phyloP scores from a whole-genome alignment of 1,284 basidiomycete genomes.

The Laetiporus sulphureus region DNA sequence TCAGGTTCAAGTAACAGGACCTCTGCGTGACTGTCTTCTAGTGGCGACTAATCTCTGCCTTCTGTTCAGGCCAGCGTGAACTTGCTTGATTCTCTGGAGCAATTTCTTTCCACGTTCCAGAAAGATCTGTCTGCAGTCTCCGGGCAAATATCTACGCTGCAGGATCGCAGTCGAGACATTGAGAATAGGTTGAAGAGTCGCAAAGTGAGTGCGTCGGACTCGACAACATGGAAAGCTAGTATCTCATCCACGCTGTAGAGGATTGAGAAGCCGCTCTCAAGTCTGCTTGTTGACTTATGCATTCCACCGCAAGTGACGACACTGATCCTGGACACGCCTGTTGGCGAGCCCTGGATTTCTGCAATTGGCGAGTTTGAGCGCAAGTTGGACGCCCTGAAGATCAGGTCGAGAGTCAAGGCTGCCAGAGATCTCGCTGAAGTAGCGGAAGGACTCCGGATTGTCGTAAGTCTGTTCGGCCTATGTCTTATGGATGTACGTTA shows the following conservation, averaged over 20 bases:
- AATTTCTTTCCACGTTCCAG: slow-evolving; percentile 93
- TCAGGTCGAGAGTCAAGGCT: slow-evolving; percentile 76
- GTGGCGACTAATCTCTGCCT: neutral
- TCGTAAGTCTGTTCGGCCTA: slow-evolving; percentile 27
- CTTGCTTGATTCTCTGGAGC: slow-evolving; percentile 79
- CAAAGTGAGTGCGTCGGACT: too few relatives aligned
- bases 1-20: slow-evolving; percentile 54
- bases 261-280: slow-evolving; percentile 84
- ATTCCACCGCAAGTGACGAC: slow-evolving; percentile 79
- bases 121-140: slow-evolving; percentile 90
- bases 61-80: slow-evolving; percentile 58
- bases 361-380: slow-evolving; percentile 77
- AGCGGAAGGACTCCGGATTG: slow-evolving; percentile 79
- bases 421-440: slow-evolving; percentile 79
- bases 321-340: slow-evolving; percentile 78
- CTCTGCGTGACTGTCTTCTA: slow-evolving; percentile 3
- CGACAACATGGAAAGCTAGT: too few relatives aligned
- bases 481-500: neutral
- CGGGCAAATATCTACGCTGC: slow-evolving; percentile 91
- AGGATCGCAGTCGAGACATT: slow-evolving; percentile 84
- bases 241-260: too few relatives aligned
- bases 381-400: slow-evolving; percentile 61
- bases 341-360: slow-evolving; percentile 79
- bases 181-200: slow-evolving; percentile 81
- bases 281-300: slow-evolving; percentile 73